Conservation (phyloP, 2,329 filamentous ascomycete species). For the Penicillium sp. region DNA sequence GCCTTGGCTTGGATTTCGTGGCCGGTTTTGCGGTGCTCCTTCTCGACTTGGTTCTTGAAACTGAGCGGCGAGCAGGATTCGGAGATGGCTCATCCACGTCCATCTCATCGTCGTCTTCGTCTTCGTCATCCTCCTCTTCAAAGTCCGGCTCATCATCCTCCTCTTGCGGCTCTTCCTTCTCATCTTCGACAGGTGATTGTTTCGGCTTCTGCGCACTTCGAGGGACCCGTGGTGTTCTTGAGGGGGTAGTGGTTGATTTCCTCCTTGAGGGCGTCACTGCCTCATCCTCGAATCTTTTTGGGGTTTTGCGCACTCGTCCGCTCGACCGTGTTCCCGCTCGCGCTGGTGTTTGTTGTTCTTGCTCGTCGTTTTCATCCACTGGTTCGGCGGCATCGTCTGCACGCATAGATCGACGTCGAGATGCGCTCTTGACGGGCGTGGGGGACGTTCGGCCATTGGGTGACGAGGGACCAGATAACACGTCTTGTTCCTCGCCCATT, state of each 20-base stretch:
- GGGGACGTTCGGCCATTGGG: conserved; percentile 18
- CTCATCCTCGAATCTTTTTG: conserved; percentile 34
- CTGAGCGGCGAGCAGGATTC: conserved; percentile 16
- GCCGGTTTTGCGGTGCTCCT: conserved; percentile 21
- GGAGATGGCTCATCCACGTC: conserved; percentile 25
- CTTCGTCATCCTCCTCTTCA: conserved; percentile 6
- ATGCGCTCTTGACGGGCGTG: conserved; percentile 19
- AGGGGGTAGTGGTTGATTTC: conserved; percentile 20
- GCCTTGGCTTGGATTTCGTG: conserved; percentile 11
- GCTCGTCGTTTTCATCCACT: conserved; percentile 7
- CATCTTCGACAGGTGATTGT: conserved; percentile 13
- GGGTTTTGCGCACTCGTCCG: conserved; percentile 36
- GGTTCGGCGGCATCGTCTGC: conserved; percentile 10
- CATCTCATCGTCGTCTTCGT: conserved; percentile 21
- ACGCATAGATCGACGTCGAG: conserved; percentile 27
- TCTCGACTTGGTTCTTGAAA: conserved; percentile 32
- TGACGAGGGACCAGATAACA: conserved; percentile 15
- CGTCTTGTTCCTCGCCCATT: conserved; percentile 25
- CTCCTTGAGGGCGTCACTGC: conserved; percentile 23
- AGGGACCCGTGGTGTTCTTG: conserved; percentile 20
- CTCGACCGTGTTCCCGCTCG: conserved; percentile 34
- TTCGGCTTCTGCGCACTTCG: conserved; percentile 26
- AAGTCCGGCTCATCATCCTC: not conserved
- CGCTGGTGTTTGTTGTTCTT: conserved; percentile 22
- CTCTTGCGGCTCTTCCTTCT: not conserved